Base-by-base conservation (phyloP, 1,284 basidiomycete species). In the Austroboletus niveus region DNA sequence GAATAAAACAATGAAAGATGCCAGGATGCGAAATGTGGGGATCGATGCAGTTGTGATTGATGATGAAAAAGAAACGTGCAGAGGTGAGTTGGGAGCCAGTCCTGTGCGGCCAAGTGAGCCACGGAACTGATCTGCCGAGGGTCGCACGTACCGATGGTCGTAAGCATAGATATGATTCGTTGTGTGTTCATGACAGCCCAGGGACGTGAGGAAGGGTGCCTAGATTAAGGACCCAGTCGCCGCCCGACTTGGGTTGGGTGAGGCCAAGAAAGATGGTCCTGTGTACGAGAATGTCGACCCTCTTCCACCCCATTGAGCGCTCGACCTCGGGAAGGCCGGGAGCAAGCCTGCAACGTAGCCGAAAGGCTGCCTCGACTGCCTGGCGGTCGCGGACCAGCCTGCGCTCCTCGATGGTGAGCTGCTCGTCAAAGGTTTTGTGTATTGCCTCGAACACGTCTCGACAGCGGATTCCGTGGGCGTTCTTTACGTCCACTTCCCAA, bases 361-460 rank as follows among this genome's bases (percentile, higher is more conserved):
- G 60, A 57, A 78, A 81, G 1, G 73, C 70, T 0, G 57, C 68
- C 27, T 71, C 62, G 57, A 73, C 75, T 32, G 65, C 60, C 15
- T 61, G 56, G 47, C 74, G 64, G 45, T 71, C 47, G 27, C 58
- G 54, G 47, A 76, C 65, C 9, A 63, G 55, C 46, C 69, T 64
- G 57, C 75, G 77, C 39, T 72, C 69, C 22, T 67, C 64, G 11
- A 47, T 49, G 3, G 77, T 79, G 58, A 84, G 65, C 14, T 69
- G 67, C 38, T 67, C 61, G 40, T 74, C 63, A 49, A 76, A 81
- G 9, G 72, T 66, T 39, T 77, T 70, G 58, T 78, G 75, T 20
- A 85, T 79, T 15, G 73, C 76, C 40, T 74, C 62, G 59, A 80
- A 82, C 30, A 85, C 73, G 51, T 85, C 83, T 15, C 74, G 64